A percentile compares a stretch with the other conserved stretches of the same genome.
Conservation (phyloP, 208 protist species). For the Willaertia magna region DNA sequence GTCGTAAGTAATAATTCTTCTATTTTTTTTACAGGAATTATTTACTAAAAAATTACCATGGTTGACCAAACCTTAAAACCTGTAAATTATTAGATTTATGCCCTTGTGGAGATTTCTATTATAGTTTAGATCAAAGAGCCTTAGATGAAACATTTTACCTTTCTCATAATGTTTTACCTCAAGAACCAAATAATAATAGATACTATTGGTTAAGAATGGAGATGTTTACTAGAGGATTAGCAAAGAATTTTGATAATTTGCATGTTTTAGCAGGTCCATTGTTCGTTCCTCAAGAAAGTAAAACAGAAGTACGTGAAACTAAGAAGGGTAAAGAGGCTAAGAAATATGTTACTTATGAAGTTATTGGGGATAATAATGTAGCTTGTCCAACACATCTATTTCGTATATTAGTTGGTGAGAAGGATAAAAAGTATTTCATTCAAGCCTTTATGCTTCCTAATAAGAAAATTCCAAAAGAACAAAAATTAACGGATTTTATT, state of each 20-base stretch:
- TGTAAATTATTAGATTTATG: too few relatives aligned
- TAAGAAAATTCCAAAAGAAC: not conserved
- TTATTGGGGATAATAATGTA: not conserved
- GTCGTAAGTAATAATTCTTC: too few relatives aligned
- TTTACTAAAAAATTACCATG: too few relatives aligned
- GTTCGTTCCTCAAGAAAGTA: not conserved
- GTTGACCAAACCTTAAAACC: too few relatives aligned
- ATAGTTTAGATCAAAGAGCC: not conserved
- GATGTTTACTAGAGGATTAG: not conserved
- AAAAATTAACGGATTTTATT: not conserved
- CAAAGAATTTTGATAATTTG: not conserved
- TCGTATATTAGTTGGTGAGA: not conserved
- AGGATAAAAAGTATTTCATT: not conserved
- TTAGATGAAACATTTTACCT: not conserved
- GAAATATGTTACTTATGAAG: not conserved
- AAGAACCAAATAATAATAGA: not conserved
- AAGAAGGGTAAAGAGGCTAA: too few relatives aligned
- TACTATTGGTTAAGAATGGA: not conserved
- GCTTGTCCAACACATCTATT: not conserved
- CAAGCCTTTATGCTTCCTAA: not conserved
- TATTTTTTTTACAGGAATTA: too few relatives aligned
- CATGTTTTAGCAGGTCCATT: not conserved
- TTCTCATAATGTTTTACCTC: not conserved
- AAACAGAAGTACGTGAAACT: too few relatives aligned
- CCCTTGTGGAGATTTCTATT: not conserved